A percentile compares a stretch with the other conserved stretches of the same genome.
These are phyloP conservation scores for Hanseniaspora clermontiae DNA, from an alignment of 805 yeast species.

Conservation along the genomic window DNA sequence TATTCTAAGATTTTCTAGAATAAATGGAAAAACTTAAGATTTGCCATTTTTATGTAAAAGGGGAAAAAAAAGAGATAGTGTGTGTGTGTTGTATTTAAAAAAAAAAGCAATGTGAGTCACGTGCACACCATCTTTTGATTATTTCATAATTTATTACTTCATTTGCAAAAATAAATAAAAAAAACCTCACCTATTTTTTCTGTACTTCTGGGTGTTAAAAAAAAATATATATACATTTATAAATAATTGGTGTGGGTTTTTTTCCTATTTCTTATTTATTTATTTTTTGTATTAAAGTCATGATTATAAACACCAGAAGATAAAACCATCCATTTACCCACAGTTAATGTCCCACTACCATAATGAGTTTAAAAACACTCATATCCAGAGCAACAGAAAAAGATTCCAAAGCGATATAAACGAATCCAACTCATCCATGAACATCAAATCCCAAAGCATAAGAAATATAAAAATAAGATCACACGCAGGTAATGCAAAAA, in stretches of 20 bases:
- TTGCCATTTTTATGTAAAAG: neutral
- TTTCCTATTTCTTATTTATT: no score
- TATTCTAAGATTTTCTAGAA: no score
- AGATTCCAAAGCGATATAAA: neutral
- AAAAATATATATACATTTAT: no score
- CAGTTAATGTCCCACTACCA: neutral
- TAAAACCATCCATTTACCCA: no score
- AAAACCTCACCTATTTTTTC: no score
- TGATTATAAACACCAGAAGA: no score
- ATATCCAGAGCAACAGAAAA: neutral
- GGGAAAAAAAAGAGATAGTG: neutral
- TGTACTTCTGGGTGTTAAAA: neutral
- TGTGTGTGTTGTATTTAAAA: neutral
- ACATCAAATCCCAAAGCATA: neutral
- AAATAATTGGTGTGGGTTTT: no score
- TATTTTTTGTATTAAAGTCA: no score
- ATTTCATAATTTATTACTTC: neutral
- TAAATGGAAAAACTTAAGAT: no score
- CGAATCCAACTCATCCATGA: neutral
- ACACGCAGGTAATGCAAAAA: neutral
- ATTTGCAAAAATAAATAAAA: neutral
- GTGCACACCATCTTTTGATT: neutral
- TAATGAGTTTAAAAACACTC: neutral
- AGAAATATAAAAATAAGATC: neutral
- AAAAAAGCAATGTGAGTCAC: conserved; percentile 3